Evolutionary conservation across 2,329 filamentous ascomycete genomes (phyloP).

Genomic region (Sarocladium brachiariae): DNA sequence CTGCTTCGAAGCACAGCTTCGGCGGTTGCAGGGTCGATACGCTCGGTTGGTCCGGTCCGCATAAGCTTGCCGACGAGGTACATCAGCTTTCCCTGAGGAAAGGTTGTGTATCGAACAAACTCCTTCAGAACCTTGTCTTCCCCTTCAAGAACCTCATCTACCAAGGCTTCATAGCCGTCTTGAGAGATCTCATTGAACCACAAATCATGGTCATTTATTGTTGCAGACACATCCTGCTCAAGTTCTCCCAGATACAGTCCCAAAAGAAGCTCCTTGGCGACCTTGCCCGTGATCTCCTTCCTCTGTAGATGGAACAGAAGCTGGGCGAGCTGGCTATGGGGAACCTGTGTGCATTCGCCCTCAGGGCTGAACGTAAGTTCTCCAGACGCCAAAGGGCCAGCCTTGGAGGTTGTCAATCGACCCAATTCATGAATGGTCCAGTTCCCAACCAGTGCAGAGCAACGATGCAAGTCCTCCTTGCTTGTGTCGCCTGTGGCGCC

Average conservation of each 20-base stretch:
- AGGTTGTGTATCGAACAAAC: slow-evolving; percentile 37
- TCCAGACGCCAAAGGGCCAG: slow-evolving; percentile 23
- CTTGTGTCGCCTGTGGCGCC: slow-evolving; percentile 8
- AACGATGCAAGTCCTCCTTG: slow-evolving; percentile 18
- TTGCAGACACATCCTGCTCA: slow-evolving; percentile 33
- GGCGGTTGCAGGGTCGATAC: slow-evolving; percentile 46
- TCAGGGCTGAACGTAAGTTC: slow-evolving; percentile 35
- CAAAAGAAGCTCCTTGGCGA: slow-evolving; percentile 52
- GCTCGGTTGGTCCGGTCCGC: slow-evolving; percentile 43
- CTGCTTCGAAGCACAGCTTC: slow-evolving; percentile 36
- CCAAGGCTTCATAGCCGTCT: slow-evolving; percentile 42
- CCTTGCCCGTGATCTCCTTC: slow-evolving; percentile 45
- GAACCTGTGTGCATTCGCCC: slow-evolving; percentile 41
- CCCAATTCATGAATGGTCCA: slow-evolving; percentile 74
- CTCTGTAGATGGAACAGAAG: slow-evolving; percentile 42
- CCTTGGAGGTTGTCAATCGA: slow-evolving; percentile 51
- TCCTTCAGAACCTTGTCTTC: slow-evolving; percentile 40
- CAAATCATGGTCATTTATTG: slow-evolving; percentile 39
- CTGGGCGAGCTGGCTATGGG: slow-evolving; percentile 40
- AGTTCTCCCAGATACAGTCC: slow-evolving; percentile 43
- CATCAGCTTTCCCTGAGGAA: slow-evolving; percentile 54
- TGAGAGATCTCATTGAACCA: slow-evolving; percentile 48
- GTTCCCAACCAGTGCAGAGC: slow-evolving; percentile 40
- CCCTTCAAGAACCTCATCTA: slow-evolving; percentile 34
- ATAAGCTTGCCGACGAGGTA: slow-evolving; percentile 55